Evolutionary conservation across 768 basidiomycete species (phyloP), one percentile per base, ranked within the genome.

Genomic region (Pleurotus tuber-regium): DNA sequence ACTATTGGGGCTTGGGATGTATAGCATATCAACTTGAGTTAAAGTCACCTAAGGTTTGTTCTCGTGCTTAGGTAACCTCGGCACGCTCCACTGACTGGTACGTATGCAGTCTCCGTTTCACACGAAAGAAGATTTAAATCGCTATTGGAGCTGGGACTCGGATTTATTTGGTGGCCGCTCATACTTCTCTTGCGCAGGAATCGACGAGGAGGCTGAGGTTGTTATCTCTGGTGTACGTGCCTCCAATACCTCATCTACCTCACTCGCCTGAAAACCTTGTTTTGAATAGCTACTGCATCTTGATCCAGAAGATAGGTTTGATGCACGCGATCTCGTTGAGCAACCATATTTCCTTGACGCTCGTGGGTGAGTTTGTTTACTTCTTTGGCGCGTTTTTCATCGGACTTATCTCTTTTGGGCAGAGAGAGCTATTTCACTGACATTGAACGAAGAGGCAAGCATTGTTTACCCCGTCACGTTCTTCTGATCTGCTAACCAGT

Each of bases 1-100:
- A 77, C 47, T 76, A 72, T 61, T 77, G 74, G 74, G 64, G 63
- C 0, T 57, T 74, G 8, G 75, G 76, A 4, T 73, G 73, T 38
- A 59, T 76, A 9, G 53, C 66, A 7, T 77, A 64, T 52, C 70
- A 75, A 53, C 52, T 76, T 10, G 63, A 72, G 31, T 59, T 64
- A 8, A 50, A 43, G n/a, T 50, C 52, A 18, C 58, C 63, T 30
- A 43, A 58, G 53, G 72, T 69, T 51, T 25, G 50, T 50, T 21
- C 8, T 28, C n/a, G n/a, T 39, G n/a, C n/a, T 18, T 49, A 19
- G 42, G 24, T n/a, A 26, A 16, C 26, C 12, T 16, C 25, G 9
- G 40, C 16, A 35, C 18, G 41, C 21, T 40, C 25, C 29, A 11
- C 9, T 11, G 8, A 11, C 28, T 38, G 14, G 4, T 35, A 14